Evolutionary conservation across 192 early-diverging fungal species (phyloP).

Genomic region (Backusella morwellensis): DNA sequence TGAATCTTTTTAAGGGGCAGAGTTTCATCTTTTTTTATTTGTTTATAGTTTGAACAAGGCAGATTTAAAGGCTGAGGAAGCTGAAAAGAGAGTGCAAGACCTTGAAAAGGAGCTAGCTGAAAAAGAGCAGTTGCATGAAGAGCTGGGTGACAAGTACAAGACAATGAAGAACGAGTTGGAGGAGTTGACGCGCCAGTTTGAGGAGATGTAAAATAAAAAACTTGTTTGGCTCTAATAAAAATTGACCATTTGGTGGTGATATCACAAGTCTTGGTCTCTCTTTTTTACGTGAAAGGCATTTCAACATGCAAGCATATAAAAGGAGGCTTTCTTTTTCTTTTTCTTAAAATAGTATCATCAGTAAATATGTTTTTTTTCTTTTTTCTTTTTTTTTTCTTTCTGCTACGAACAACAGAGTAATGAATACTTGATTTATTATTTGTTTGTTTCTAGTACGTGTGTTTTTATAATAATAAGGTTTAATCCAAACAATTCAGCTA

Average conservation of each 20-base stretch:
- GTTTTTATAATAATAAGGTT: too few species aligned
- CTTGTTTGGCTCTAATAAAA: background rate
- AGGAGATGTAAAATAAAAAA: conserved; percentile 63
- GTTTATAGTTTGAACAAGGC: conserved; percentile 43
- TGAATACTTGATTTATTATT: too few species aligned
- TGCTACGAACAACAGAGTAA: too few species aligned
- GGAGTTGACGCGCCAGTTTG: conserved; percentile 70
- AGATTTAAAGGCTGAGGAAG: conserved; percentile 80
- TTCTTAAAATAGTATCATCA: too few species aligned
- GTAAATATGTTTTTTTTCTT: too few species aligned
- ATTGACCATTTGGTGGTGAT: background rate
- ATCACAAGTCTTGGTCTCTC: background rate
- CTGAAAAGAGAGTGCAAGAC: conserved; percentile 80
- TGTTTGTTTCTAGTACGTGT: too few species aligned
- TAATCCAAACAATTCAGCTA: too few species aligned
- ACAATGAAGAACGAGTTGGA: conserved; percentile 78
- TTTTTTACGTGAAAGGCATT: background rate
- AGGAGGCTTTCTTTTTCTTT: too few species aligned
- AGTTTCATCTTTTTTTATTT: background rate
- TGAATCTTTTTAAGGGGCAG: background rate
- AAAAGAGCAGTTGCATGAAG: conserved; percentile 76
- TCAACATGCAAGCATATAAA: too few species aligned
- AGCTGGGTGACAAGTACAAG: conserved; percentile 65
- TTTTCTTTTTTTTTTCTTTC: too few species aligned
- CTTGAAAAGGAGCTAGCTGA: conserved; percentile 74